Evolutionary conservation across 371 early-diverging fungal species (phyloP).

Genomic region (Blastocladiella emersonii): DNA sequence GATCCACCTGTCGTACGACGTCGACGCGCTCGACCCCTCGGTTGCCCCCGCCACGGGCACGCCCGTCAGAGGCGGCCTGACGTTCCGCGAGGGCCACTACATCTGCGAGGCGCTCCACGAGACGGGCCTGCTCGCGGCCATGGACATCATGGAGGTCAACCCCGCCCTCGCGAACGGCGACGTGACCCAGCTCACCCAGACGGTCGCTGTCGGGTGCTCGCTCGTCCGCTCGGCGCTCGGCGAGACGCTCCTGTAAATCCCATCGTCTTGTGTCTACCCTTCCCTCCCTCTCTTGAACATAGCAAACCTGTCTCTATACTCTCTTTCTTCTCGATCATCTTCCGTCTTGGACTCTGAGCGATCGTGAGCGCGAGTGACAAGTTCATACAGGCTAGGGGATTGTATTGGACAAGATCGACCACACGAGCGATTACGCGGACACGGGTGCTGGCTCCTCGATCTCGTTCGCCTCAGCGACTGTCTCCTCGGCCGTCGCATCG

Average conservation of each 20-base stretch:
- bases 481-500: too few relatives aligned
- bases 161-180: constrained; percentile 61
- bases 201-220: constrained; percentile 75
- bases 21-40: constrained; percentile 88
- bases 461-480: too few relatives aligned
- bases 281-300: too few relatives aligned
- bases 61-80: constrained; percentile 90
- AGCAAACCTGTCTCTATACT: too few relatives aligned
- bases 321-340: too few relatives aligned
- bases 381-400: too few relatives aligned
- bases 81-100: constrained; percentile 79
- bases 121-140: constrained; percentile 74
- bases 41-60: constrained; percentile 82
- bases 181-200: constrained; percentile 52
- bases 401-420: too few relatives aligned
- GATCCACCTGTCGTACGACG: constrained; percentile 86
- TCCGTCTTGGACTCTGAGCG: too few relatives aligned
- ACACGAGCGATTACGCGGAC: too few relatives aligned
- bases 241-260: constrained; percentile 47
- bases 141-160: constrained; percentile 93
- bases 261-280: too few relatives aligned
- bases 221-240: constrained; percentile 67
- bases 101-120: constrained; percentile 81
- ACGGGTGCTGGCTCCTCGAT: too few relatives aligned
- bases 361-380: too few relatives aligned